Conservation (phyloP, 2,329 filamentous ascomycete genomes). For the Thyridium curvatum region DNA sequence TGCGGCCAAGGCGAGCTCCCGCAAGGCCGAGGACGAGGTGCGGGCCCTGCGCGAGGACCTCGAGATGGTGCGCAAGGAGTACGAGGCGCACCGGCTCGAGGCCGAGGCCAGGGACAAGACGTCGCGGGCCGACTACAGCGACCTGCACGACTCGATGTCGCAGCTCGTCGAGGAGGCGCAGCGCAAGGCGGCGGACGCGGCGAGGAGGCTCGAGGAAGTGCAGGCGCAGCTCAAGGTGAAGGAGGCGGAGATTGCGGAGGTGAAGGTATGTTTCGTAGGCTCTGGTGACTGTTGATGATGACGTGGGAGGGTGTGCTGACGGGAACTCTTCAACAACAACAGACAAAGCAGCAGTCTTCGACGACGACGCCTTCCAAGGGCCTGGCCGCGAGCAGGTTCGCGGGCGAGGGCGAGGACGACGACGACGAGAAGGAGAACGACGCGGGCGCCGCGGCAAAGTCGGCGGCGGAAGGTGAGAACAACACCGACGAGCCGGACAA, state of each 20-base stretch:
- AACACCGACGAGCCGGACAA: constrained; percentile 50
- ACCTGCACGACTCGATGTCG: constrained; percentile 58
- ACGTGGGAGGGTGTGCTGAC: too few species aligned
- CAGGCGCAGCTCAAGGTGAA: constrained; percentile 54
- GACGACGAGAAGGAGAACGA: constrained; percentile 16
- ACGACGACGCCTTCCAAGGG: constrained; percentile 31
- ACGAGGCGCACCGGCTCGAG: constrained; percentile 45
- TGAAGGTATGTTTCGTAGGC: constrained; percentile 42
- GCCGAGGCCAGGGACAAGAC: constrained; percentile 47
- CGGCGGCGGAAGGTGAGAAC: constrained; percentile 50
- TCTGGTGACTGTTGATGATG: too few species aligned
- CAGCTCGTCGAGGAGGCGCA: constrained; percentile 53
- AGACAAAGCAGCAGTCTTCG: too few species aligned
- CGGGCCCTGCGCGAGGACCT: constrained; percentile 35
- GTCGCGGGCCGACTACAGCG: constrained; percentile 53
- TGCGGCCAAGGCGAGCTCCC: constrained; percentile 26
- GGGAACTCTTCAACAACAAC: too few species aligned
- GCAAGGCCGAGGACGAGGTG: constrained; percentile 29
- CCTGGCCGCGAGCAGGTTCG: constrained; percentile 49
- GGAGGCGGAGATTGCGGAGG: constrained; percentile 58
- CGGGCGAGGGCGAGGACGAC: constrained; percentile 23
- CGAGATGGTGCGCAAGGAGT: constrained; percentile 42
- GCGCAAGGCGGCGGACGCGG: constrained; percentile 30
- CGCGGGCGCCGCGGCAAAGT: constrained; percentile 20
- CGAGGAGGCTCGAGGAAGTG: constrained; percentile 42